Evolutionary conservation across 179 eudicot genomes (phyloP).

Genomic region (Silene vulgaris): DNA sequence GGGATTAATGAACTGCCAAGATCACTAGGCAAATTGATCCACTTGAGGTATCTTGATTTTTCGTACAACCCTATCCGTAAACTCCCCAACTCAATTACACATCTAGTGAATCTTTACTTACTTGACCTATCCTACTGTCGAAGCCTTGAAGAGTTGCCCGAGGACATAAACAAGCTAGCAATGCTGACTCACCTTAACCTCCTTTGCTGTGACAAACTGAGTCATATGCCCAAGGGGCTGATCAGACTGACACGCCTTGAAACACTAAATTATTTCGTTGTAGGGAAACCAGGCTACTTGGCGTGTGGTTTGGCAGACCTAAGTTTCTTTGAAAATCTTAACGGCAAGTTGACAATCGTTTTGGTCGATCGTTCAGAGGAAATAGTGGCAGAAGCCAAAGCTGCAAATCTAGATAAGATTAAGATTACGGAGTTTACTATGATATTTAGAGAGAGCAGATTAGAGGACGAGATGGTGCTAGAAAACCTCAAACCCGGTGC

Average conservation of each 20-base stretch:
- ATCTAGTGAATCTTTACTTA: neutral
- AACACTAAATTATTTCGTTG: neutral
- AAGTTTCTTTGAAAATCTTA: neutral
- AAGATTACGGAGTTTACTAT: neutral
- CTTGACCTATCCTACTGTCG: neutral
- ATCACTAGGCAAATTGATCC: neutral
- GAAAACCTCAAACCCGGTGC: neutral
- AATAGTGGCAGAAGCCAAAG: neutral
- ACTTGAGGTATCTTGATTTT: neutral
- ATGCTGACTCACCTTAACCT: constrained; percentile 7
- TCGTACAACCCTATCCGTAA: neutral
- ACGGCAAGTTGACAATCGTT: neutral
- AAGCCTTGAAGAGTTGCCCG: constrained; percentile 10
- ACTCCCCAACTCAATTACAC: neutral
- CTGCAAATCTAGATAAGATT: neutral
- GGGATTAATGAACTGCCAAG: neutral
- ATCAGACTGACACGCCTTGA: neutral
- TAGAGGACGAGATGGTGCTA: constrained; percentile 20
- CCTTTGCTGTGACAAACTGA: neutral
- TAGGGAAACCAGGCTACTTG: neutral
- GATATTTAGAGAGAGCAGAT: neutral
- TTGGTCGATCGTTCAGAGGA: neutral
- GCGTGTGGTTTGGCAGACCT: constrained; percentile 5
- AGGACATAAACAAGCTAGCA: neutral
- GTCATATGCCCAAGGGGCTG: constrained; percentile 9